Conservation (phyloP, 257 asterid species). For the Petrea volubilis region DNA sequence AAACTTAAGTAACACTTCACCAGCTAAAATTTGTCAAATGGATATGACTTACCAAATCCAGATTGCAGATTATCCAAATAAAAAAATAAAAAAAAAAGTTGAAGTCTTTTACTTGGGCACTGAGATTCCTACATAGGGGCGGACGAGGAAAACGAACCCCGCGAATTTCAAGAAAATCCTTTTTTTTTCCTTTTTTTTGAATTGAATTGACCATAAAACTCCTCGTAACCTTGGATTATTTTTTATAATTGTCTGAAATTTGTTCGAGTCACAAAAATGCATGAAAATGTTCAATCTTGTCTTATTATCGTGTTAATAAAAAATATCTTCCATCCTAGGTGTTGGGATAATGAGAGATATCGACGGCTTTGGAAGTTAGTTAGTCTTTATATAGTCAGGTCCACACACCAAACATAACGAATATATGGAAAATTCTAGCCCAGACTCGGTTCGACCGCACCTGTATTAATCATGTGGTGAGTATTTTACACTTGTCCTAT, state of each 20-base stretch:
- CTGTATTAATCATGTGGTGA: too few species aligned
- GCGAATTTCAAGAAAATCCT: too few species aligned
- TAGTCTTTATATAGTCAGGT: background rate
- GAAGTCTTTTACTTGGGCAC: background rate
- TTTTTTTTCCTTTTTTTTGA: too few species aligned
- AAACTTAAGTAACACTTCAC: background rate
- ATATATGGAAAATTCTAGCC: too few species aligned
- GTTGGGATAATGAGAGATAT: background rate
- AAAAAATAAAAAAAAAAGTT: background rate
- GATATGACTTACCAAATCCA: conserved; percentile 15
- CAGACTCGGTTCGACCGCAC: too few species aligned
- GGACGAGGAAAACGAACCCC: background rate
- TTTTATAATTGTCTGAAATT: too few species aligned
- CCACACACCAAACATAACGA: background rate
- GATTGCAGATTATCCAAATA: background rate
- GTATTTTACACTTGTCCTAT: too few species aligned
- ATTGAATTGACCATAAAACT: too few species aligned
- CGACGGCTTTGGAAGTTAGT: conserved; percentile 4
- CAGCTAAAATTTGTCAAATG: background rate
- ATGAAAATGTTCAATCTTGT: too few species aligned
- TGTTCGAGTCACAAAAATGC: background rate
- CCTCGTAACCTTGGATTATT: too few species aligned
- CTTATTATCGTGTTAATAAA: background rate
- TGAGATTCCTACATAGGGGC: background rate
- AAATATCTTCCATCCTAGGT: too few species aligned